Evolutionary conservation across 768 basidiomycete species (phyloP).

Genomic region (Pleurotus tuber-regium): DNA sequence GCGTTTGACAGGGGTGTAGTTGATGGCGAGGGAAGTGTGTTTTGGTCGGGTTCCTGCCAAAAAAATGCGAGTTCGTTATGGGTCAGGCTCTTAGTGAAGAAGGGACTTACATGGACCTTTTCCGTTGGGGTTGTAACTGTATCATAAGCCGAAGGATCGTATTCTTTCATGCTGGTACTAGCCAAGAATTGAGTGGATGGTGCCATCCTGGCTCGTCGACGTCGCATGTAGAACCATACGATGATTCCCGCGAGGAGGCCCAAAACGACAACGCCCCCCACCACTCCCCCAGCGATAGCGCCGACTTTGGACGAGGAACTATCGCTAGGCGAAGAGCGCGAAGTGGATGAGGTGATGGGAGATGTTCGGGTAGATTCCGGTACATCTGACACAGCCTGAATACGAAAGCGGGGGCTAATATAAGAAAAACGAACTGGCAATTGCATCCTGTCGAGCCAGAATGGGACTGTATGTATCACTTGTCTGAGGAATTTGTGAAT

Average conservation of each 20-base stretch:
- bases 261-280: constrained; percentile 22
- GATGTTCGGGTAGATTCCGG: constrained; percentile 12
- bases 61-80: no score
- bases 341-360: not conserved
- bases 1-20: no score
- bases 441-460: no score
- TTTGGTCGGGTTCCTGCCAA: no score
- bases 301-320: constrained; percentile 15
- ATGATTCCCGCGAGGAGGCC: constrained; percentile 15
- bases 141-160: not conserved
- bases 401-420: no score
- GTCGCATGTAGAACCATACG: constrained; percentile 16
- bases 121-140: not conserved
- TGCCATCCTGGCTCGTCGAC: constrained; percentile 1
- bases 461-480: no score
- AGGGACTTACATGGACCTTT: not conserved
- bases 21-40: no score
- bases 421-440: no score
- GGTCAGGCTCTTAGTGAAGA: not conserved
- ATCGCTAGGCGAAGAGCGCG: not conserved
- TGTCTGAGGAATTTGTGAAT: no score
- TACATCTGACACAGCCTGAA: constrained; percentile 12
- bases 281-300: constrained; percentile 24
- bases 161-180: not conserved
- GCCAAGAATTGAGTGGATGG: not conserved